Evolutionary conservation across 495 filamentous ascomycete genomes (phyloP), one percentile per base, ranked within the genome.

Genomic region (Penicillium manginii): DNA sequence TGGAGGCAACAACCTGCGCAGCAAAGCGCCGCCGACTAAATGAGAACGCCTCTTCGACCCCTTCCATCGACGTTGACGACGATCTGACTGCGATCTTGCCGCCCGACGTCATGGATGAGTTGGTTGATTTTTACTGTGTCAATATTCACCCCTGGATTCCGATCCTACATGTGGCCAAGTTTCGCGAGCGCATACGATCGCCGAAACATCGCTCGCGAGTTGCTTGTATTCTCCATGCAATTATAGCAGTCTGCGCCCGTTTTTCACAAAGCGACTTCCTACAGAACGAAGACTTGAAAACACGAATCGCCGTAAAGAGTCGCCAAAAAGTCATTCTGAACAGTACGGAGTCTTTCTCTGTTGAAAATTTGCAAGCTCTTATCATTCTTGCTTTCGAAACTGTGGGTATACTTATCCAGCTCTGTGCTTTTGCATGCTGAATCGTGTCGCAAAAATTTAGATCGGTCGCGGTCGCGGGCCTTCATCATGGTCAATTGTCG

Each of bases 401-500:
- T 19, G 68, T 71, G 46, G 37, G 64, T 46, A n/a, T n/a, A n/a
- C n/a, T n/a, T n/a, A n/a, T n/a, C n/a, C n/a, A n/a, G n/a, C n/a
- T n/a, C n/a, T n/a, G n/a, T n/a, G n/a, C n/a, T n/a, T n/a, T n/a
- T n/a, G n/a, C n/a, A n/a, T n/a, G n/a, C n/a, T n/a, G n/a, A n/a
- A n/a, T n/a, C n/a, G n/a, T n/a, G n/a, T n/a, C n/a, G n/a, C 40
- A 43, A 17, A 43, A 26, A 17, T n/a, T n/a, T 32, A 65, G 65
- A 71, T 71, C 39, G 62, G 58, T 14, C 55, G 68, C 1, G 68
- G 65, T 15, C 68, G 65, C 11, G 68, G 68, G 10, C 68, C 65
- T n/a, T 66, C 65, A 3, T 59, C 66, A 5, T 72, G 69, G 69
- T 66, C 69, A 1, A 64, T 69, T 15, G 57, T 72, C 12, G 69